phyloP scores from a whole-genome alignment of 2,329 filamentous ascomycete species.

The Zasmidium cellare region DNA sequence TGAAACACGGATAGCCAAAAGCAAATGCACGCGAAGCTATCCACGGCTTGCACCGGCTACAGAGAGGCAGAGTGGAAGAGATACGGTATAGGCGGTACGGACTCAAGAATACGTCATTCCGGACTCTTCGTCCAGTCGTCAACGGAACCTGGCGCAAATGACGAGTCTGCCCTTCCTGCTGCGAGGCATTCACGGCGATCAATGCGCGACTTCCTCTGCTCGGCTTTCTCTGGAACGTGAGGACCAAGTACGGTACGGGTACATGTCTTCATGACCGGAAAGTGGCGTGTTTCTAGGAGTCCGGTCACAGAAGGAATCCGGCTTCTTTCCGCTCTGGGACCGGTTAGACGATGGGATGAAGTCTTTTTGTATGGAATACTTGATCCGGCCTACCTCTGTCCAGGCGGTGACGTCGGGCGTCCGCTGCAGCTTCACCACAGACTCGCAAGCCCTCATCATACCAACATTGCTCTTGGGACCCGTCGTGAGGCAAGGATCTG shows the following conservation, averaged over 20 bases:
- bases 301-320: not conserved
- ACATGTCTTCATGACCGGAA: not conserved
- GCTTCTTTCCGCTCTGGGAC: not conserved
- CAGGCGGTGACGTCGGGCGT: not conserved
- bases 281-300: not conserved
- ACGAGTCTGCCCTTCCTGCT: not conserved
- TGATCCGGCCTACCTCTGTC: not conserved
- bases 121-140: not conserved
- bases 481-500: not conserved
- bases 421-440: not conserved
- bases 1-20: not conserved
- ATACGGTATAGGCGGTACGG: too few species aligned
- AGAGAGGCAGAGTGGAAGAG: too few species aligned
- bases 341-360: not conserved
- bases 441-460: not conserved
- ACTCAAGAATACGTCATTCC: too few species aligned
- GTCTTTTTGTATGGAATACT: not conserved
- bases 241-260: not conserved
- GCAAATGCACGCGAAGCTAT: too few species aligned
- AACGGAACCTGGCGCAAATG: not conserved
- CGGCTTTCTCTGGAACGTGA: not conserved
- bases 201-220: not conserved
- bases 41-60: too few species aligned
- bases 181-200: not conserved
- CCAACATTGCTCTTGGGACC: not conserved